Evolutionary conservation across 2,329 filamentous ascomycete species (phyloP), one percentile per base, ranked within the genome.

Genomic region (Colletotrichum shisoi): DNA sequence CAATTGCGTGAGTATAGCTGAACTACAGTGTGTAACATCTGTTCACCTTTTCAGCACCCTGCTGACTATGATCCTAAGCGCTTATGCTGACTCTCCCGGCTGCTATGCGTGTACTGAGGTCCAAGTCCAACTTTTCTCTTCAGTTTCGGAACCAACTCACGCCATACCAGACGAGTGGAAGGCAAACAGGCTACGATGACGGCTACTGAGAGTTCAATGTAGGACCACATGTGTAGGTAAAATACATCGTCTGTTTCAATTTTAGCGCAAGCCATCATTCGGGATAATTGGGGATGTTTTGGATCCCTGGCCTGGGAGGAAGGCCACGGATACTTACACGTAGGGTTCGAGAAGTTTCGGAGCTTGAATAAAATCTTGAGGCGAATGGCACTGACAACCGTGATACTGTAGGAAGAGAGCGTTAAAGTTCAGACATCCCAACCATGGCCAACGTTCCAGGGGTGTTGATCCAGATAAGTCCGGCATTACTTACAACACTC

Each of bases 371-470:
- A 31, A 12, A 49, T 24, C 8, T 4, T 31, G 15, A 49, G 24
- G 6, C 46, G 24, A 0, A 49, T 31, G 6, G 24, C 46, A 8
- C 46, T 49, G 7, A 31, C 15, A 13, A n/a, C 27, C 8, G 6
- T 27, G 15, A 49, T n/a, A 31, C 46, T 49, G 15, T n/a, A 5
- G 4, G 2, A 11, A 31, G 3, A 9, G 15, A 4, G 3, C 17
- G 13, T 49, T 9, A 31, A 31, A 3, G 1, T 31, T 42, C 13
- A 49, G 6, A 31, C 1, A 31, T 5, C 5, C 8, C 19, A 5
- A 31, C 6, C 27, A 11, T 11, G 6, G 7, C 15, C 13, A 0
- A 4, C 3, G 1, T 21, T 12, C n/a, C 1, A 1, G 7, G 5
- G 27, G 19, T 9, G 12, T 8, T 7, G 6, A 3, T 6, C 3